Percentiles rank a stretch among this genome's conserved stretches.
Evolutionary conservation across 768 basidiomycete genomes (phyloP).

Genomic region (Podaxis pistillaris): DNA sequence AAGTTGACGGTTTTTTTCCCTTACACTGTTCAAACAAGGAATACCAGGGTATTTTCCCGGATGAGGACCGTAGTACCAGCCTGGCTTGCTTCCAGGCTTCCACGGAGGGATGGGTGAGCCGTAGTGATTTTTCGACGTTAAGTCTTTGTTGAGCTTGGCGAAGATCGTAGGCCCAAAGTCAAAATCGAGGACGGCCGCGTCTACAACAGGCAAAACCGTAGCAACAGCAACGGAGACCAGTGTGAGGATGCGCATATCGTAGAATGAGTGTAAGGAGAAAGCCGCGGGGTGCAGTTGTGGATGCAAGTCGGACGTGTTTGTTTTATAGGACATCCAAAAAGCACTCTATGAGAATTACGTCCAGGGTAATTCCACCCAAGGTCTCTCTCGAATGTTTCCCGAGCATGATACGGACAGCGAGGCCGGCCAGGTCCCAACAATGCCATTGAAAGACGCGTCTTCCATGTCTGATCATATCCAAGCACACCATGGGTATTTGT

Average conservation of each 20-base stretch:
- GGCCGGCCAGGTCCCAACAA: slow-evolving; percentile 10
- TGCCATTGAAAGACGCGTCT: slow-evolving; percentile 1
- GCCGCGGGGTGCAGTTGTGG: background rate
- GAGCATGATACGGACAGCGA: background rate
- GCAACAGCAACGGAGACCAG: background rate
- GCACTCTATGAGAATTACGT: background rate
- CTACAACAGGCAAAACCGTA: background rate
- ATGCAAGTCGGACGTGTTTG: background rate
- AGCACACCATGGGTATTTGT: background rate
- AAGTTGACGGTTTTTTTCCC: slow-evolving; percentile 1
- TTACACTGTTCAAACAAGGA: slow-evolving; percentile 32
- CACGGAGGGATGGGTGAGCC: slow-evolving; percentile 39
- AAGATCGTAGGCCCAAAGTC: slow-evolving; percentile 20
- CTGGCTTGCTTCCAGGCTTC: slow-evolving; percentile 30
- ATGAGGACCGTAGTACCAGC: slow-evolving; percentile 41
- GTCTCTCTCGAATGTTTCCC: background rate
- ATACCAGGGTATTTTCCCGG: slow-evolving; percentile 26
- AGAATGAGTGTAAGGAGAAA: background rate
- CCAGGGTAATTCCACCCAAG: too few species aligned
- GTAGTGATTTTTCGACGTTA: slow-evolving; percentile 22
- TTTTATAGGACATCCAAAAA: background rate
- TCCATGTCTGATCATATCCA: background rate
- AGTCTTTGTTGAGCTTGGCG: slow-evolving; percentile 24
- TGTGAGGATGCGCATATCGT: background rate
- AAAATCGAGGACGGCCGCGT: slow-evolving; percentile 15